phyloP scores from a whole-genome alignment of 1,139 yeast genomes.

The Scheffersomyces parashehatae region DNA sequence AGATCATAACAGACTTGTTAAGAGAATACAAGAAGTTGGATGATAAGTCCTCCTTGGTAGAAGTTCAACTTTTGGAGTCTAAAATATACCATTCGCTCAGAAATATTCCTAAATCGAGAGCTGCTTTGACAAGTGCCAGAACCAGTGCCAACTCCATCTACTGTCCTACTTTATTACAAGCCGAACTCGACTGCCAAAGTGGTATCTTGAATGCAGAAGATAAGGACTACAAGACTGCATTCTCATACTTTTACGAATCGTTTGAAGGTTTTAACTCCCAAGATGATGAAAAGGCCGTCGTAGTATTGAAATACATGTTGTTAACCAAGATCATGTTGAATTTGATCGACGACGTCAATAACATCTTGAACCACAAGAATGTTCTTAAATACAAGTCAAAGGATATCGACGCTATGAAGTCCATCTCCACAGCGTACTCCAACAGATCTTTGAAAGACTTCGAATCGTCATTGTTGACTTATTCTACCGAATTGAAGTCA shows the following conservation, averaged over 20 bases:
- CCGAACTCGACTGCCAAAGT: slow-evolving; percentile 91
- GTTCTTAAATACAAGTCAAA: slow-evolving; percentile 78
- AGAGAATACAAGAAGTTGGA: slow-evolving; percentile 90
- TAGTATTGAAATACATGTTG: slow-evolving; percentile 87
- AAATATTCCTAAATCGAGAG: slow-evolving; percentile 89
- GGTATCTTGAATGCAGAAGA: slow-evolving; percentile 97
- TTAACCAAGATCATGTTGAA: slow-evolving; percentile 92
- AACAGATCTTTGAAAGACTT: slow-evolving; percentile 90
- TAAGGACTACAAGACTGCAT: slow-evolving; percentile 94
- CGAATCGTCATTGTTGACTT: slow-evolving; percentile 73
- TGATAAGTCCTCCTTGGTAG: slow-evolving; percentile 92
- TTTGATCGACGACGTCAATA: slow-evolving; percentile 80
- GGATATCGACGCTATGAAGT: slow-evolving; percentile 87
- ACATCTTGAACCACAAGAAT: slow-evolving; percentile 74
- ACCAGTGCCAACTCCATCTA: slow-evolving; percentile 95
- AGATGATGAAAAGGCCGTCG: slow-evolving; percentile 68
- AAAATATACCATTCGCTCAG: slow-evolving; percentile 89
- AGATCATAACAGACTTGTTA: slow-evolving; percentile 69
- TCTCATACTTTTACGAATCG: slow-evolving; percentile 90
- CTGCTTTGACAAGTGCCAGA: slow-evolving; percentile 92
- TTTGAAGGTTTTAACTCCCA: slow-evolving; percentile 79
- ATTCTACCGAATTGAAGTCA: slow-evolving; percentile 73
- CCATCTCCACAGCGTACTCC: slow-evolving; percentile 86
- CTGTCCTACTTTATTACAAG: slow-evolving; percentile 93
- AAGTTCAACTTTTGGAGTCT: slow-evolving; percentile 89